Base-by-base conservation (phyloP, 2,329 filamentous ascomycete species). In the Alternaria gaisen region DNA sequence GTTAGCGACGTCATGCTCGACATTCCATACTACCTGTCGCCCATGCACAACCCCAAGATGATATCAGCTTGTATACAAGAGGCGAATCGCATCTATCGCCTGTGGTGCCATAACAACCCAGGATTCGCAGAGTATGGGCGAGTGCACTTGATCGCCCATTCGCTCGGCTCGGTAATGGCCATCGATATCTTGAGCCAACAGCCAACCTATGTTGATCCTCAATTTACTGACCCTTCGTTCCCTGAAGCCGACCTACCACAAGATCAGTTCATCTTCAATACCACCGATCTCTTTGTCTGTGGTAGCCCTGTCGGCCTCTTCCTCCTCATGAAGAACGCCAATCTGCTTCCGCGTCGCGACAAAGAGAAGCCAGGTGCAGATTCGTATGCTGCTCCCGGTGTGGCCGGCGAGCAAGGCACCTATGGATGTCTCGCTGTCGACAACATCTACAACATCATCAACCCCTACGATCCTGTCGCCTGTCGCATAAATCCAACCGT, bases 1-100 rank as follows among this genome's bases (percentile, higher is more conserved):
- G 96, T 99, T 63, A 96, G 92, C 42, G 95, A 99, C 77, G 93
- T 99, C 70, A 97, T 99, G 93, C 90, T 98, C 51, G 95, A 99
- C 76, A 94, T 99, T 51, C 95, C 95, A 0, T 98, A 97, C 76
- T 99, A 98, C 80, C 90, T 99, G 80, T 98, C 94, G 0, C 91
- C 96, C 60, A 73, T 79, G 58, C 94, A 98, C 80, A 97, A 98
- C 72, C 87, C 90, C 4, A 97, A 93, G 78, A 98, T 99, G 94
- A 91, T 97, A 52, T 86, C 90, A 43, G 94, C 95, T 1, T 89
- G 97, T 48, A 90, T 97, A 41, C 86, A 86, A 60, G 95, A 99
- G 80, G 94, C 95, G 8, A 99, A 99, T 73, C 88, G 94, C 5
- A 92, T 99, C n/a, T 98, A 97, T 76, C 88, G 91, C 18, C 85